Percentiles rank a stretch among this genome's conserved stretches.
Conservation (phyloP, 129 eudicot genomes). For the sunflower (Helianthus annuus) region DNA sequence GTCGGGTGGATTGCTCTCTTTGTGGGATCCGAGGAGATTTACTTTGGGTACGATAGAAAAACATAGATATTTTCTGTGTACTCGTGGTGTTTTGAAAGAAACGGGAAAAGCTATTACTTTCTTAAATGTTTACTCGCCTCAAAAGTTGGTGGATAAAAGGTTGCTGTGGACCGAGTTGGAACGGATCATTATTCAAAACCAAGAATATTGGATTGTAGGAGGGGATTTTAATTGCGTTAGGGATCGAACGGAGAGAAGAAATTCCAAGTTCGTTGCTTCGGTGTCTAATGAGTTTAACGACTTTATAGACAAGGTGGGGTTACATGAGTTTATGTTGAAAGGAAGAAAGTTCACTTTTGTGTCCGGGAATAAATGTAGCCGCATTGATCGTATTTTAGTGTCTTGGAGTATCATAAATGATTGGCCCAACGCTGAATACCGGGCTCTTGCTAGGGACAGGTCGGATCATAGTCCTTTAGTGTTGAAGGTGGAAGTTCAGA, state of each 20-base stretch:
- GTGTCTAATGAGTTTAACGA: too few species aligned
- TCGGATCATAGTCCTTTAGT: too few species aligned
- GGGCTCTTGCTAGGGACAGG: too few species aligned
- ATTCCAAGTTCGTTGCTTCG: too few species aligned
- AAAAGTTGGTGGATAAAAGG: conserved; percentile 1
- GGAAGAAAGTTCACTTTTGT: too few species aligned
- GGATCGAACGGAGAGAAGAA: neutral
- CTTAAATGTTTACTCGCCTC: neutral
- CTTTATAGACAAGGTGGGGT: too few species aligned
- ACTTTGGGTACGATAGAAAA: neutral
- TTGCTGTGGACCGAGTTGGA: neutral
- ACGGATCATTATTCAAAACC: neutral
- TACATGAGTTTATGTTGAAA: too few species aligned
- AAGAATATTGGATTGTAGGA: neutral
- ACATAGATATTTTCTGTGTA: neutral
- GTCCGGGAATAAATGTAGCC: too few species aligned
- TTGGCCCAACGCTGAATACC: too few species aligned
- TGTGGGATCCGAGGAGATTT: neutral
- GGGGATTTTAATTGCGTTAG: neutral
- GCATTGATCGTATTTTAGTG: too few species aligned
- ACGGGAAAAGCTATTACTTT: neutral
- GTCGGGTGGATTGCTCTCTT: neutral
- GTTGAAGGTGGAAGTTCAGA: too few species aligned
- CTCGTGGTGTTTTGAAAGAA: neutral
- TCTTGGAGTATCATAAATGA: too few species aligned